These are phyloP conservation scores for Chytridium lagenaria DNA, from an alignment of 371 early-diverging fungal genomes.

Conservation along the genomic window DNA sequence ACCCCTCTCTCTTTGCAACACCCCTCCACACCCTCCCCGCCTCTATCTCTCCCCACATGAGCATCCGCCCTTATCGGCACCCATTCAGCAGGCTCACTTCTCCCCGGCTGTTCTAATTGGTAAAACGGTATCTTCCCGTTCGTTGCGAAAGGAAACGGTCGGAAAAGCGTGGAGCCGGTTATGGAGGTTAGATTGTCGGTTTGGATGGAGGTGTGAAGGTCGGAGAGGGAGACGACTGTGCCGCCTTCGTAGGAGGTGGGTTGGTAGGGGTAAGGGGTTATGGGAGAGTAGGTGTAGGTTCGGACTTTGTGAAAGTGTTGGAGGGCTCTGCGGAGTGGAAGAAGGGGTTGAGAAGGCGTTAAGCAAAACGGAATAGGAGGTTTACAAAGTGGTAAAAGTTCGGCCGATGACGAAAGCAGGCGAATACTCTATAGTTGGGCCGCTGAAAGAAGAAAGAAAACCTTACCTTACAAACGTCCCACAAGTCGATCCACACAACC, in stretches of 20 bases:
- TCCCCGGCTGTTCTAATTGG: neutral
- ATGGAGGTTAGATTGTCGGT: neutral
- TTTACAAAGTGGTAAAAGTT: too few relatives aligned
- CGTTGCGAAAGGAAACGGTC: neutral
- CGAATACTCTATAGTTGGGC: neutral
- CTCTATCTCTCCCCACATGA: too few relatives aligned
- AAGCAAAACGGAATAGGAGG: too few relatives aligned
- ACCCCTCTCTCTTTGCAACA: too few relatives aligned
- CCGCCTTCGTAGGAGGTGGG: conserved; percentile 30
- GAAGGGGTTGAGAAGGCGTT: too few relatives aligned
- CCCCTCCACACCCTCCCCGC: too few relatives aligned
- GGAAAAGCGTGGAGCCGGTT: neutral
- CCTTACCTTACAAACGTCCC: conserved; percentile 10
- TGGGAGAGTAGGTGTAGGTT: conserved; percentile 16
- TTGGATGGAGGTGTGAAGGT: neutral
- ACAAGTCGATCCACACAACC: conserved; percentile 28
- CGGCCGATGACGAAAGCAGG: too few relatives aligned
- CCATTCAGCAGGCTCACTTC: conserved; percentile 20
- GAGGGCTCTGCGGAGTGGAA: conserved; percentile 4
- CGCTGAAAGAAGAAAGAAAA: neutral
- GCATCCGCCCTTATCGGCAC: neutral
- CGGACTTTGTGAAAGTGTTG: neutral
- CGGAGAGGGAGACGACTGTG: conserved; percentile 1
- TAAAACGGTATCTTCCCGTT: conserved; percentile 18
- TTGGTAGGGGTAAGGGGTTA: conserved; percentile 10